Evolutionary conservation across 768 basidiomycete genomes (phyloP), one percentile per base, ranked within the genome.

Genomic region (Russula sp.): DNA sequence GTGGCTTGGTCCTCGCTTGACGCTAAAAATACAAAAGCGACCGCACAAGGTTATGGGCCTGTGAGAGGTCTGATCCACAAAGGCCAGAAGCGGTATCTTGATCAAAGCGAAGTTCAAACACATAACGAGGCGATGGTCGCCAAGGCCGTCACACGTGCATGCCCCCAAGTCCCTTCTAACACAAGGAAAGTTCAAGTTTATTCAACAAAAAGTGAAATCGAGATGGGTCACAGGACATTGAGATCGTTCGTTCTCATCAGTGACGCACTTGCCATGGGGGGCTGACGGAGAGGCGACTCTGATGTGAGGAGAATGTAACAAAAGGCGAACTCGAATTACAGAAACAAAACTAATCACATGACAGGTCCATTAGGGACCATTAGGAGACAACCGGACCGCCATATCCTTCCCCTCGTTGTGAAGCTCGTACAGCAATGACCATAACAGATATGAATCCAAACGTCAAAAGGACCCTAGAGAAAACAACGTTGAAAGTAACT

Each of bases 401-500:
- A 47, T 49, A 60, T 6, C 67, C 67, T 20, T 60, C 50, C n/a
- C 67, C 65, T 39, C 61, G 49, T 27, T 51, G 57, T 39, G 40
- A 2, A 0, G 64, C 37, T 34, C 61, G 58, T 34, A 63, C 44
- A 48, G 65, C 65, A 44, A 68, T 6, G 31, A 56, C 22, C n/a
- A 63, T n/a, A 10, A 66, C 44, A 27, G 35, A 35, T 9, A 53
- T 16, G 22, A 68, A 66, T 2, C 56, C 61, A 37, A 62, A 1
- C 44, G 64, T 66, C 57, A 68, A 47, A 48, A 68, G 13, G 6
- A 63, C 58, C 61, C 67, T 68, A 27, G 27, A 27, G 55, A 14
- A 45, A n/a, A 65, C 11, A 9, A 57, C 13, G 47, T 34, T 55
- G 1, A 39, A 22, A 4, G 11, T n/a, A 5, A 9, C 6, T 6